phyloP scores from a whole-genome alignment of 2,329 filamentous ascomycete genomes.

The Neofusicoccum sp. region DNA sequence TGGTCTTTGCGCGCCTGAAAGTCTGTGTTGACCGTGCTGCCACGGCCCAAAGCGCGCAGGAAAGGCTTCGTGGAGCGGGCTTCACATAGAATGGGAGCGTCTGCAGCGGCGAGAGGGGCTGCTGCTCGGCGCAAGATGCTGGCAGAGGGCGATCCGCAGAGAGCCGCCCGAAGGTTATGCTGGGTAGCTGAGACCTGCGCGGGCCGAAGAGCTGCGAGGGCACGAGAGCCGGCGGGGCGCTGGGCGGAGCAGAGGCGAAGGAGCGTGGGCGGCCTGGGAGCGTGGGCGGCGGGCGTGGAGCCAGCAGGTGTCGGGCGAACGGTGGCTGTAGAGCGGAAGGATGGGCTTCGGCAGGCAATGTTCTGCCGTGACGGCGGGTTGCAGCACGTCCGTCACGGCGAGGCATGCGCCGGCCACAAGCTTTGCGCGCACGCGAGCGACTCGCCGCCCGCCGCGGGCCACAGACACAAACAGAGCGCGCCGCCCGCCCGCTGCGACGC shows the following conservation, averaged over 20 bases:
- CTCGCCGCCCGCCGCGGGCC: neutral
- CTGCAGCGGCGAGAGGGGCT: constrained; percentile 8
- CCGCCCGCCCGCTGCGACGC: neutral
- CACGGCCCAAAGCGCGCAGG: neutral
- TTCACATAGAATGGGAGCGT: constrained; percentile 17
- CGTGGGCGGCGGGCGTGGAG: neutral
- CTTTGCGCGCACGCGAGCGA: neutral
- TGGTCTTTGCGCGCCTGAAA: constrained; percentile 19
- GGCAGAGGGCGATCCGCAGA: constrained; percentile 13
- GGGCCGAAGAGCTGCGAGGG: neutral
- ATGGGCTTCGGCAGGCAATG: constrained; percentile 16
- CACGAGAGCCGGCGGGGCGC: neutral
- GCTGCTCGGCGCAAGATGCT: constrained; percentile 15
- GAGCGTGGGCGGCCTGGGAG: neutral
- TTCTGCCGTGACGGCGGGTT: constrained; percentile 15
- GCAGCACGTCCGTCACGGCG: neutral
- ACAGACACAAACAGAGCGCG: neutral
- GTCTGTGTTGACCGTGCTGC: neutral
- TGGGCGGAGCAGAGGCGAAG: neutral
- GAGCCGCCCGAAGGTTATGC: constrained; percentile 3
- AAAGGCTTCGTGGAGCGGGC: neutral
- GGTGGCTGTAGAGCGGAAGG: constrained; percentile 16
- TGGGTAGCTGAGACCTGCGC: constrained; percentile 4
- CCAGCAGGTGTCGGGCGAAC: neutral
- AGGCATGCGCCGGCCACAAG: neutral